phyloP scores from a whole-genome alignment of 1,284 basidiomycete species.

The Trametes sp. region DNA sequence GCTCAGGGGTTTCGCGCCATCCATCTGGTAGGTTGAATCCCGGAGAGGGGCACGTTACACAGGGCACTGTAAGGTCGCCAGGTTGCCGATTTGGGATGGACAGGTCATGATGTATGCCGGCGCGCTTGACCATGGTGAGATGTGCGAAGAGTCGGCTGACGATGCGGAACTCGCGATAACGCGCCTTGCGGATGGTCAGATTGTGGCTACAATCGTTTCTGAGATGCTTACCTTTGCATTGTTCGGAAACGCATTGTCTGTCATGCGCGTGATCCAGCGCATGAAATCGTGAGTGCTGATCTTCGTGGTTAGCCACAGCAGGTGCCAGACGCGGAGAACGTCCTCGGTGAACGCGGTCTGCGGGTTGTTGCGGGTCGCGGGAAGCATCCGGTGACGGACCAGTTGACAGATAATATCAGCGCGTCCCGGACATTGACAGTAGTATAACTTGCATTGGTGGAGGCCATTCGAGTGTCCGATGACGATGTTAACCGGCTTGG shows the following conservation, averaged over 20 bases:
- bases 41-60: constrained; percentile 1
- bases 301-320: background rate
- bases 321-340: background rate
- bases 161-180: constrained; percentile 6
- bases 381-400: background rate
- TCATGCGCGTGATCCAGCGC: background rate
- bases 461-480: background rate
- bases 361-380: background rate
- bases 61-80: background rate
- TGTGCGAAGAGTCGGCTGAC: background rate
- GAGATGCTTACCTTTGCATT: background rate
- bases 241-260: background rate
- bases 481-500: background rate
- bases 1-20: background rate
- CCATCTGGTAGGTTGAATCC: constrained; percentile 2
- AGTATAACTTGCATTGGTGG: background rate
- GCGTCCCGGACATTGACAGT: constrained; percentile 2
- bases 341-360: background rate
- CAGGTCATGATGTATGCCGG: background rate
- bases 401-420: background rate
- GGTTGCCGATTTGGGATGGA: background rate
- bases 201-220: background rate
- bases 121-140: constrained; percentile 1
- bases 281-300: background rate
- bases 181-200: background rate